Base-by-base conservation (phyloP, 768 basidiomycete genomes). In the Rhodotorula graminis region DNA sequence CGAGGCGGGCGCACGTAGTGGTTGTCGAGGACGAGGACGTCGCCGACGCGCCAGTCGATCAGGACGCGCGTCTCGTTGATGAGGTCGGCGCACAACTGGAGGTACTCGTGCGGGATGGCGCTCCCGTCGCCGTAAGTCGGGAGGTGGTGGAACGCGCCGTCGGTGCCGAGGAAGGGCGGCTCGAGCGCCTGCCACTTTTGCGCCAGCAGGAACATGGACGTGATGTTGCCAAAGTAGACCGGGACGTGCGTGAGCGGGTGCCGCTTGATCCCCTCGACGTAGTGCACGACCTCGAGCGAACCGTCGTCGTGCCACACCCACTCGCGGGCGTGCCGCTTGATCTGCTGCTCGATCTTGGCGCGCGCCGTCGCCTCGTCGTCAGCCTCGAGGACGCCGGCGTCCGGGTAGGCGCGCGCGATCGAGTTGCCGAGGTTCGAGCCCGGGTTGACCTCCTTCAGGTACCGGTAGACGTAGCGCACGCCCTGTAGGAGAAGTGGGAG, bases 291-390 rank as follows among this genome's bases (percentile, higher is more conserved):
- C 37, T 25, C 42, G 29, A 71, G 52, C n/a, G 58, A 58, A 0
- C 70, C 70, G 29, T 71, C 70, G 31, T 71, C 64, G 9, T 29
- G 25, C 70, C 70, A 71, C 19, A 21, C 15, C 70, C 63, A 71
- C 46, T 65, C 67, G 29, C 56, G 42, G 16, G 61, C 31, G 61
- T 69, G 67, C 47, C 29, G 42, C 47, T 29, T 5, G 53, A 69
- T 49, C 37, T 69, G 40, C 52, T 7, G 27, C 52, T 65, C 70
- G 42, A 65, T 50, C 70, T 71, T 71, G 18, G 14, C 12, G 5
- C 63, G 64, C 18, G 37, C 31, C 21, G 58, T 71, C 44, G 47
- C 21, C 5, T 49, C 55, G 67, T 69, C 61, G 61, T 70, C 69
- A 15, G 37, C 11, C 8, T 12, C 7, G 7, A 46, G n/a, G 31